Percentiles rank a stretch among this genome's conserved stretches.
phyloP scores from a whole-genome alignment of 2,329 filamentous ascomycete species.

The Fusarium anthophilum region DNA sequence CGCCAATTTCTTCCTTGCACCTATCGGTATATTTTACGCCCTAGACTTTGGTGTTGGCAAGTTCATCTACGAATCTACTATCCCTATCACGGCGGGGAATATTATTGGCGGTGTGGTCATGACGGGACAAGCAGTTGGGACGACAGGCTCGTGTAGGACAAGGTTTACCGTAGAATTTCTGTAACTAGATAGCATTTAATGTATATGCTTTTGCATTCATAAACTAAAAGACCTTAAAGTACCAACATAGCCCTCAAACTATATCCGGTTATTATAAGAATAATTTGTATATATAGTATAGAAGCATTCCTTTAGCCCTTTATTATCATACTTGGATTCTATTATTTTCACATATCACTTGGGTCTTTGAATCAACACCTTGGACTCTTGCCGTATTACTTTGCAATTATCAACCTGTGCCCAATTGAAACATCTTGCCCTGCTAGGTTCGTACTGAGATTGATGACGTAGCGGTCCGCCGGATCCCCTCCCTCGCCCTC shows the following conservation, averaged over 20 bases:
- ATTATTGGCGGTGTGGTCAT: not conserved
- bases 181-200: not conserved
- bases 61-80: not conserved
- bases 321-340: too few relatives aligned
- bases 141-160: not conserved
- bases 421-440: not conserved
- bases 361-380: not conserved
- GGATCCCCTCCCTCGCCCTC: not conserved
- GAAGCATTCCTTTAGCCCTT: too few relatives aligned
- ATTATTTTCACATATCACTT: too few relatives aligned
- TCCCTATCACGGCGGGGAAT: not conserved
- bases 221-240: not conserved
- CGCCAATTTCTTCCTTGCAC: too few relatives aligned
- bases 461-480: not conserved
- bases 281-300: not conserved
- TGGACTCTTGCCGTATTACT: not conserved
- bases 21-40: not conserved
- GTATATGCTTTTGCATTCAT: not conserved
- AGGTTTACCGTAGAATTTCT: not conserved
- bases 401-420: not conserved
- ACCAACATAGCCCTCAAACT: fast-evolving
- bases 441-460: not conserved
- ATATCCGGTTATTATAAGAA: not conserved
- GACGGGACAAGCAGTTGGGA: not conserved
- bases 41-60: not conserved